These are phyloP conservation scores for Novakomyces olei DNA, from an alignment of 805 yeast species.

Conservation along the genomic window DNA sequence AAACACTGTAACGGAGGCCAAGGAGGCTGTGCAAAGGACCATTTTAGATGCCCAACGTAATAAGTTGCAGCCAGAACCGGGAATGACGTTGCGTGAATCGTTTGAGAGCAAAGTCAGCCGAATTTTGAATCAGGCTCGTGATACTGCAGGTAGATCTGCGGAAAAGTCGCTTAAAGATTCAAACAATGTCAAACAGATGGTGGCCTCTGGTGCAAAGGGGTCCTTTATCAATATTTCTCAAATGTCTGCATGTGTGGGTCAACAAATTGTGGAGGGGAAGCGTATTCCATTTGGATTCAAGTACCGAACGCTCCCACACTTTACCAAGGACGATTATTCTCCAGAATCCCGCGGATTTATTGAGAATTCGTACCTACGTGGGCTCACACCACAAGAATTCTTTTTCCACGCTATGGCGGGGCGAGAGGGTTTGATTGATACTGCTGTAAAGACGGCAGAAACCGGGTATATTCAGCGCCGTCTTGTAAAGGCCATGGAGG, in stretches of 20 bases:
- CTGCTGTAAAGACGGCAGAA: constrained; percentile 98
- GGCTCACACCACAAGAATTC: constrained; percentile 89
- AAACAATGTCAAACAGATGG: constrained; percentile 97
- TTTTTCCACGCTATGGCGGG: constrained; percentile 97
- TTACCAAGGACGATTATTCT: constrained; percentile 82
- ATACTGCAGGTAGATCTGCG: constrained; percentile 96
- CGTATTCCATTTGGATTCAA: constrained; percentile 99
- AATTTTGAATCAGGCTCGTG: constrained; percentile 93
- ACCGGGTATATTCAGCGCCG: constrained; percentile 98
- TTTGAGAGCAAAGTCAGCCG: constrained; percentile 94
- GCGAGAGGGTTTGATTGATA: constrained; percentile 97
- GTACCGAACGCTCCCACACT: constrained; percentile 93
- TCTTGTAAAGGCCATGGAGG: constrained; percentile 87
- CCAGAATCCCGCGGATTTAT: constrained; percentile 98
- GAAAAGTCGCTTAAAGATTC: constrained; percentile 85
- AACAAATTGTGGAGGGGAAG: constrained; percentile 92
- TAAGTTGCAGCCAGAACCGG: constrained; percentile 81
- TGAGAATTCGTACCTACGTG: constrained; percentile 82
- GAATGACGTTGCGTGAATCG: constrained; percentile 97
- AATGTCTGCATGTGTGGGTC: constrained; percentile 99
- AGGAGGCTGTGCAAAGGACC: constrained; percentile 80
- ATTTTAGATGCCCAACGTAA: constrained; percentile 82
- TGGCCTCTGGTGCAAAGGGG: constrained; percentile 96
- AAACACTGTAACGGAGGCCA: constrained; percentile 78
- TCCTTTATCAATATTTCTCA: constrained; percentile 94